Evolutionary conservation across 164 flowering plant species (phyloP), one percentile per base, ranked within the genome.

Genomic region (Dillenia suffruticosa): DNA sequence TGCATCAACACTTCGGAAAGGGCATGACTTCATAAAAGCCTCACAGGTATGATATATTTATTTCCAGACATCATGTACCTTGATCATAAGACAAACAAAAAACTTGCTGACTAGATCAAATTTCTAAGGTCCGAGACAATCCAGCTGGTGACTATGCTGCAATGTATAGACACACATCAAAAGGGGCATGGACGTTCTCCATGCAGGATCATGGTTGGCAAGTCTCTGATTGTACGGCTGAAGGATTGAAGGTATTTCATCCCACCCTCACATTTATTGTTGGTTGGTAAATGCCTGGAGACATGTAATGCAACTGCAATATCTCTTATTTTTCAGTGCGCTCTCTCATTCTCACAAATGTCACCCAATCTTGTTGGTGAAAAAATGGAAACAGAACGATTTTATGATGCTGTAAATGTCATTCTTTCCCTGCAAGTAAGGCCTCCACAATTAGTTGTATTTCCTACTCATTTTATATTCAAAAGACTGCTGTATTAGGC

Each of bases 1-100:
- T 61, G 70, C 64, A 17, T 56, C 63, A 40, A 68, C 69, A 17
- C 63, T 80, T 12, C 58, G 48, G 40, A 81, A 69, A 62, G 80
- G 75, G 49, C 82, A 81, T 47, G 59, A 61, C 4, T 81, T 43
- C 54, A 48, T 81, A 46, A 81, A 78, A 59, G 61, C 66, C n/a
- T 61, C 82, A 43, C 82, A 78, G 74, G 84, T 78, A 22, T 14
- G 9, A 17, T 58, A 3, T 4, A 4, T 32, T 32, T 32, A 32
- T 6, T 32, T 32, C 40, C 7, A 5, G 5, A 32, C 40, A 32
- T 32, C 40, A 32, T 32, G 32, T 32, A 32, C 40, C 40, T 32
- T 32, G 5, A 32, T 32, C 6, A 4, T 5, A 32, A 32, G 40
- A 32, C 7, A 32, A 4, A 32, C 6, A 6, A 32, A 32, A 32